Percentiles rank a stretch among this genome's conserved stretches.
Evolutionary conservation across 179 eudicot species (phyloP).

Genomic region (Silene vulgaris): DNA sequence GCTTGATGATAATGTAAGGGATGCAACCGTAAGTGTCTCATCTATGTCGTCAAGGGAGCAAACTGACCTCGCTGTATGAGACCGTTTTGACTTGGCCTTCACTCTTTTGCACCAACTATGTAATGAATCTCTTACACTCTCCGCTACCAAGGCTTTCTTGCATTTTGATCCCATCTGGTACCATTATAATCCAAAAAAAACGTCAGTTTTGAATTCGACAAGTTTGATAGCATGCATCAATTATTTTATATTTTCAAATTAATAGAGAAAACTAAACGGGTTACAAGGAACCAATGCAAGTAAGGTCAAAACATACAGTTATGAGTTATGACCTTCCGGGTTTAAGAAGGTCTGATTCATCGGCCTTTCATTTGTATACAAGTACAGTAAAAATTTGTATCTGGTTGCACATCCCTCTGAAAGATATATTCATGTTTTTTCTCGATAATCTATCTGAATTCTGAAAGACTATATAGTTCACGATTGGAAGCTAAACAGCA

Average conservation of each 20-base stretch:
- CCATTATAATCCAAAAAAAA: background rate
- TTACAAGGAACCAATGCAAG: too few species aligned
- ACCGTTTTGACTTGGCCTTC: conserved; percentile 34
- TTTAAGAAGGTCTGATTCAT: too few species aligned
- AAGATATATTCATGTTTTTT: too few species aligned
- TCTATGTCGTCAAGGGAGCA: conserved; percentile 45
- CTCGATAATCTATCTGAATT: too few species aligned
- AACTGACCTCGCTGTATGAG: conserved; percentile 40
- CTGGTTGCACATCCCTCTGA: too few species aligned
- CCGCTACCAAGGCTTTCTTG: conserved; percentile 46
- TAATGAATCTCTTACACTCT: conserved; percentile 46
- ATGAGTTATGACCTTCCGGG: too few species aligned
- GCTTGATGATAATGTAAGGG: conserved; percentile 38
- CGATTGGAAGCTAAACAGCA: too few species aligned
- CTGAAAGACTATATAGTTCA: too few species aligned
- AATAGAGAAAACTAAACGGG: background rate
- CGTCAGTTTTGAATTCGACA: background rate
- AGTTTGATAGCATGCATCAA: background rate
- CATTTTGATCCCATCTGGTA: conserved; percentile 50
- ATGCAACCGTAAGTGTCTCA: conserved; percentile 40
- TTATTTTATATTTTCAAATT: background rate
- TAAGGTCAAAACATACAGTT: too few species aligned
- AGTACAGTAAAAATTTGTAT: too few species aligned
- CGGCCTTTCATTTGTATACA: too few species aligned
- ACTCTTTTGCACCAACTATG: conserved; percentile 52